Evolutionary conservation across 768 basidiomycete species (phyloP), one percentile per base, ranked within the genome.

Genomic region (Tricholoma matsutake): DNA sequence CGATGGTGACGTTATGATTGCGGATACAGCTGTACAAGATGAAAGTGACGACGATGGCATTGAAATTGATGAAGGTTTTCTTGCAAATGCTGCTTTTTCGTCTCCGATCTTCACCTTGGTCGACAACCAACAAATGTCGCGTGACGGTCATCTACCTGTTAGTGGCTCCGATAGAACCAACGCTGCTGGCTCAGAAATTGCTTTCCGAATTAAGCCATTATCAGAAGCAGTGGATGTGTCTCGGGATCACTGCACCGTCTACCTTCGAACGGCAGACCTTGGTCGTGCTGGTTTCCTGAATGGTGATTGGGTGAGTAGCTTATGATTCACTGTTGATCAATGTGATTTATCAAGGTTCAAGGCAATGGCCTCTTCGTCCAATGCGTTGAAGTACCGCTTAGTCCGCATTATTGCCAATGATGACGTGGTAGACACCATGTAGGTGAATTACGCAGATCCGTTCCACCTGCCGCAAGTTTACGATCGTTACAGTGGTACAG

Each of bases 31-130:
- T 14, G 61, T 54, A 22, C 66, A 63, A 34, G 59, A 51, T 16
- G 53, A 69, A 39, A 51, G 64, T 22, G 67, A 63, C 47, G 71
- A 74, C 32, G 85, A 86, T 32, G 68, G 64, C 16, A 70, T 91
- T 52, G 91, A 92, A 71, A 93, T 93, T 57, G 83, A 83, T 65
- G 87, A 92, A 67, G 81, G 74, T 16, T 93, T 93, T 71, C 78
- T 92, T 22, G 86, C 84, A 7, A 81, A 76, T 61, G 78, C 85
- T 32, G 66, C 84, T 14, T 62, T 82, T 14, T 64, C 72, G 45
- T 65, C 57, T 61, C 61, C 65, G 64, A 51, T 60, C 57, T 43
- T 65, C 69, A 31, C 65, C 59, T 54, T 59, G 59, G 57, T 57
- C 35, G 47, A 54, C 57, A 60, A 49, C 63, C 57, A 35, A 51